These are phyloP conservation scores for Plasmopara viticola DNA, from an alignment of 352 stramenopile genomes.

Conservation along the genomic window DNA sequence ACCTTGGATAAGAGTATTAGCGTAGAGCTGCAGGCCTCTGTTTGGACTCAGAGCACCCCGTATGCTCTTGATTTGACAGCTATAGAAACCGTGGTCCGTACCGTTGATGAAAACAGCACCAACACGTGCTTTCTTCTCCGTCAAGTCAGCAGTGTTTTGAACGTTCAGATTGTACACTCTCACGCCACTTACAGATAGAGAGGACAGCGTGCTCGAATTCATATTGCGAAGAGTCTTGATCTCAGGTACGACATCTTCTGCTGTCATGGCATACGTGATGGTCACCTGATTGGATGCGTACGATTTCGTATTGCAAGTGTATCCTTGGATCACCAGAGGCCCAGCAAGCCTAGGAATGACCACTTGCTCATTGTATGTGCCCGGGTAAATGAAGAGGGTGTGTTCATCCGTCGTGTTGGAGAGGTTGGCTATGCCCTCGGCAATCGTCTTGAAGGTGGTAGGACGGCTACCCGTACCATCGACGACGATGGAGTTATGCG, in stretches of 20 bases:
- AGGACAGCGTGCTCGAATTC: constrained; percentile 8
- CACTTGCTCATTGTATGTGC: no score
- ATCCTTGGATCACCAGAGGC: no score
- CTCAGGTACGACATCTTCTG: constrained; percentile 7
- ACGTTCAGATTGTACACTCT: constrained; percentile 20
- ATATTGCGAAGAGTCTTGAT: constrained; percentile 1
- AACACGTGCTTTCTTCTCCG: constrained; percentile 16
- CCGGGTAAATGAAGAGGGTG: no score
- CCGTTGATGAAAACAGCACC: constrained; percentile 22
- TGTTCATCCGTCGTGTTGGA: no score
- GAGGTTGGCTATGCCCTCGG: no score
- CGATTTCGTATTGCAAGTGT: no score
- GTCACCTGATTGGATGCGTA: no score
- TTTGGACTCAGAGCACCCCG: constrained; percentile 21
- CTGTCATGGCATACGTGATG: no score
- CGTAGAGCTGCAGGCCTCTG: constrained; percentile 20
- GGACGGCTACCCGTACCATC: no score
- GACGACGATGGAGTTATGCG: no score
- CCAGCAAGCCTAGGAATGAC: no score
- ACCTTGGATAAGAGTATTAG: constrained; percentile 19
- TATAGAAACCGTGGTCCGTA: constrained; percentile 24
- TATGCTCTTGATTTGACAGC: constrained; percentile 16
- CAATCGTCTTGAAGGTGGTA: no score
- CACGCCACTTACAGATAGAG: constrained; percentile 8
- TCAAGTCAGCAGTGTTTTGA: constrained; percentile 19